These are phyloP conservation scores for Rhipidocladum racemiflorum DNA, from an alignment of 176 grass and related monocot genomes.

Conservation along the genomic window DNA sequence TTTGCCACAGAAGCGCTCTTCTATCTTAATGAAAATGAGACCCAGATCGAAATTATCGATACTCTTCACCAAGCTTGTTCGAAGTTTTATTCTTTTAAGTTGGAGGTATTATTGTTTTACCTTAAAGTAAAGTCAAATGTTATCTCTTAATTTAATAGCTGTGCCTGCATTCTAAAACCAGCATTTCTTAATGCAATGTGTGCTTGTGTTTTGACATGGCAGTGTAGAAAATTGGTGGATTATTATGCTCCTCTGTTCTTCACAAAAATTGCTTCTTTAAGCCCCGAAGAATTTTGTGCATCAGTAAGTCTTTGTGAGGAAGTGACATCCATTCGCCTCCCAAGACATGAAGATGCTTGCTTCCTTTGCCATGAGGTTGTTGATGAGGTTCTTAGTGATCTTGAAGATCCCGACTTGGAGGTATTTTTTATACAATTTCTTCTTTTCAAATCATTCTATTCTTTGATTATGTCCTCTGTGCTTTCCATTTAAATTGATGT, in stretches of 20 bases:
- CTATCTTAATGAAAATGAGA: slow-evolving; percentile 70
- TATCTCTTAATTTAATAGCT: background rate
- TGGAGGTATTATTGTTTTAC: slow-evolving; percentile 43
- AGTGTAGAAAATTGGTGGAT: slow-evolving; percentile 70
- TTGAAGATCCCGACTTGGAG: slow-evolving; percentile 69
- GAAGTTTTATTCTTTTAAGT: slow-evolving; percentile 44
- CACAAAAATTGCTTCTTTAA: slow-evolving; percentile 53
- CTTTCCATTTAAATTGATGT: background rate
- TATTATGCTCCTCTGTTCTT: slow-evolving; percentile 65
- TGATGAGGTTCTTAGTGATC: slow-evolving; percentile 42
- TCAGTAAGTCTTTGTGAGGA: slow-evolving; percentile 54
- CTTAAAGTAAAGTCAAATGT: background rate
- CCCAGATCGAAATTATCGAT: slow-evolving; percentile 49
- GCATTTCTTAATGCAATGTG: background rate
- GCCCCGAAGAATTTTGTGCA: slow-evolving; percentile 65
- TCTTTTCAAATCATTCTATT: background rate
- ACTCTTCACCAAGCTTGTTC: slow-evolving; percentile 62
- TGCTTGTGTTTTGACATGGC: slow-evolving; percentile 28
- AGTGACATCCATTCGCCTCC: slow-evolving; percentile 19
- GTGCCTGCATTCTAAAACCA: background rate
- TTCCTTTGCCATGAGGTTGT: slow-evolving; percentile 58
- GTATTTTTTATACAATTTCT: slow-evolving; percentile 31
- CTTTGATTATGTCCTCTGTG: background rate
- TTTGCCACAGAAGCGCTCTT: slow-evolving; percentile 55
- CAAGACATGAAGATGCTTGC: slow-evolving; percentile 55